Conservation (phyloP, 2,329 filamentous ascomycete species). For the Colletotrichum tropicicola region DNA sequence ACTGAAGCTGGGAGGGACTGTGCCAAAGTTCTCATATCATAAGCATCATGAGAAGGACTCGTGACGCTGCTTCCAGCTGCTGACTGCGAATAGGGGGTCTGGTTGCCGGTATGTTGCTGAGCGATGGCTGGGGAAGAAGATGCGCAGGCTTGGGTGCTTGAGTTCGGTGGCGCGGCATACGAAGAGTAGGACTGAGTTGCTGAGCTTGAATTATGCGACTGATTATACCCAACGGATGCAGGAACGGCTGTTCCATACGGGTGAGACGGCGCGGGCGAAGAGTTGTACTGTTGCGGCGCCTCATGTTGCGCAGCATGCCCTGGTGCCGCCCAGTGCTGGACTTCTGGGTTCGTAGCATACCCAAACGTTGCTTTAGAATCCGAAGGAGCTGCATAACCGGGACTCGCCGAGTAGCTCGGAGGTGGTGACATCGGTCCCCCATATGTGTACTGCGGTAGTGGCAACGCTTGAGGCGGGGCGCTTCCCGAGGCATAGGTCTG, state of each 20-base stretch:
- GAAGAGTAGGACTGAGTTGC: not conserved
- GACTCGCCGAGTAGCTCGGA: slow-evolving; percentile 10
- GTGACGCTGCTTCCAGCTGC: too few relatives aligned
- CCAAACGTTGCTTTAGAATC: not conserved
- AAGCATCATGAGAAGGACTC: not conserved
- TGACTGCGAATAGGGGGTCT: not conserved
- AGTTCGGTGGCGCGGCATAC: not conserved
- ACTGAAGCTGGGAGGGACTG: slow-evolving; percentile 9
- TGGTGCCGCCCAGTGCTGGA: not conserved
- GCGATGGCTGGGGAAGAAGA: not conserved
- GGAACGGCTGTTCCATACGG: not conserved
- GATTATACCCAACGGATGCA: not conserved
- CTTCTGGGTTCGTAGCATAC: not conserved
- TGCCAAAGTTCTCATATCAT: slow-evolving; percentile 15
- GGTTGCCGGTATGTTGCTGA: not conserved
- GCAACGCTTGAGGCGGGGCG: not conserved
- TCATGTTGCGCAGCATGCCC: not conserved
- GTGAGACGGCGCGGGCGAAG: not conserved
- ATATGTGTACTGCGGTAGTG: not conserved
- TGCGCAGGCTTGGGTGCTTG: not conserved
- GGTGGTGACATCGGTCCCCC: slow-evolving; percentile 3
- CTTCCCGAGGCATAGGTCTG: not conserved
- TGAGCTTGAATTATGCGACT: not conserved
- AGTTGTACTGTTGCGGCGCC: not conserved
- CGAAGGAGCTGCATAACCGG: not conserved